phyloP scores from a whole-genome alignment of 2,329 filamentous ascomycete genomes.

The Cryphonectria nitschkei region DNA sequence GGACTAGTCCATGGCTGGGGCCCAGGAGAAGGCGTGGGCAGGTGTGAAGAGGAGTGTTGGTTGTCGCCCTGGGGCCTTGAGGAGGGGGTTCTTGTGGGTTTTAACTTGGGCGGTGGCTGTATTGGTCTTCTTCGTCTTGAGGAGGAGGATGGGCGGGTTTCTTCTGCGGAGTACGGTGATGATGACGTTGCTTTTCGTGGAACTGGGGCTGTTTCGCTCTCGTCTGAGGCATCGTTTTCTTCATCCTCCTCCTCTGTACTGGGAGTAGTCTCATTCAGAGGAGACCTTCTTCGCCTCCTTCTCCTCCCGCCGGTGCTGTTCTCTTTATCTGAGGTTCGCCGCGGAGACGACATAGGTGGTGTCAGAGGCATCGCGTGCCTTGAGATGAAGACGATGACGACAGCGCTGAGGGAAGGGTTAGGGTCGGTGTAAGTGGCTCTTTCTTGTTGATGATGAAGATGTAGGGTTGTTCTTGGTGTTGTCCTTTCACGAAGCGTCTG shows the following conservation, averaged over 20 bases:
- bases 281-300: slow-evolving; percentile 9
- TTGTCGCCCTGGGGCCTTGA: neutral
- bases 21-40: slow-evolving; percentile 14
- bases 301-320: neutral
- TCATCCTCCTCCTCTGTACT: neutral
- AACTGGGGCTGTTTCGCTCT: neutral
- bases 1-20: slow-evolving; percentile 8
- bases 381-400: neutral
- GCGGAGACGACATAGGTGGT: slow-evolving; percentile 21
- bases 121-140: slow-evolving; percentile 3
- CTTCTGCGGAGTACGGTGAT: neutral
- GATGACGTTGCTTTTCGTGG: neutral
- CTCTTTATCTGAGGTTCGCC: slow-evolving; percentile 1
- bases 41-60: slow-evolving; percentile 7
- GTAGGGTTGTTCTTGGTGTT: neutral
- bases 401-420: neutral
- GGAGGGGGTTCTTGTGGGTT: neutral
- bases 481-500: neutral
- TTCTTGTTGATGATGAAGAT: neutral
- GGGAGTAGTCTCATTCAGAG: slow-evolving; percentile 5
- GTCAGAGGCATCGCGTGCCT: slow-evolving; percentile 18
- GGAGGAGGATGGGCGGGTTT: neutral
- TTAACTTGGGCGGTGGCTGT: neutral
- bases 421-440: slow-evolving; percentile 13
- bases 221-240: slow-evolving; percentile 2